Conservation (phyloP, 2,329 filamentous ascomycete species). For the Talaromyces rugulosus region DNA sequence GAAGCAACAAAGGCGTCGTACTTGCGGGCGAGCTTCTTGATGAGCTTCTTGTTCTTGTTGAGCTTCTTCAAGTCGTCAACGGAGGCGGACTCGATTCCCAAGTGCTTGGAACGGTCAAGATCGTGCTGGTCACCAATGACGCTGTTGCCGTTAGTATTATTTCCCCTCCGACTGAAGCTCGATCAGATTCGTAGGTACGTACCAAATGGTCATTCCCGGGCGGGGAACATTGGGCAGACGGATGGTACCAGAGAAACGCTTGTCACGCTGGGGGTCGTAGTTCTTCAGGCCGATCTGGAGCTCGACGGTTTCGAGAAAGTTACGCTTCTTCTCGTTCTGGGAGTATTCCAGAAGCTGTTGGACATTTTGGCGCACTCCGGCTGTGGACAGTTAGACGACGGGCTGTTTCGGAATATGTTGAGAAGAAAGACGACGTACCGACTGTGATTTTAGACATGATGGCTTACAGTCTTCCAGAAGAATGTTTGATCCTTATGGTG, state of each 20-base stretch:
- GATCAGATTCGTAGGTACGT: slow-evolving; percentile 26
- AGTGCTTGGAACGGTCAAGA: slow-evolving; percentile 99
- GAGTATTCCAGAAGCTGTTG: slow-evolving; percentile 93
- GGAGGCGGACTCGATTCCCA: slow-evolving; percentile 97
- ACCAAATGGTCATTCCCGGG: slow-evolving; percentile 85
- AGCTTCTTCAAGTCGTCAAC: slow-evolving; percentile 99
- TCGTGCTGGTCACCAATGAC: slow-evolving; percentile 93
- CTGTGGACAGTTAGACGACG: slow-evolving; percentile 37
- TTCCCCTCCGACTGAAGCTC: not conserved
- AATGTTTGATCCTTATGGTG: slow-evolving; percentile 68
- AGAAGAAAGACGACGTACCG: slow-evolving; percentile 36
- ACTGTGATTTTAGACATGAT: slow-evolving; percentile 57
- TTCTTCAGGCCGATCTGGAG: slow-evolving; percentile 93
- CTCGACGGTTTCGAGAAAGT: slow-evolving; percentile 89
- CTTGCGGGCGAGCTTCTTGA: slow-evolving; percentile 99
- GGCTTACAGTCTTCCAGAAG: slow-evolving; percentile 79
- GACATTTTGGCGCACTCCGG: slow-evolving; percentile 95
- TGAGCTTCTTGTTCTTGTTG: slow-evolving; percentile 99
- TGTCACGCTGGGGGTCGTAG: slow-evolving; percentile 99
- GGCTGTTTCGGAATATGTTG: not conserved
- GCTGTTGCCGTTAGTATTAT: slow-evolving; percentile 41
- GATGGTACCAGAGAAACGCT: slow-evolving; percentile 99
- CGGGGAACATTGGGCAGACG: slow-evolving; percentile 87
- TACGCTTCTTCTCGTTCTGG: slow-evolving; percentile 91
- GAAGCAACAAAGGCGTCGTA: slow-evolving; percentile 99